phyloP scores from a whole-genome alignment of 2,329 filamentous ascomycete species.

The Blumeria hordei region DNA sequence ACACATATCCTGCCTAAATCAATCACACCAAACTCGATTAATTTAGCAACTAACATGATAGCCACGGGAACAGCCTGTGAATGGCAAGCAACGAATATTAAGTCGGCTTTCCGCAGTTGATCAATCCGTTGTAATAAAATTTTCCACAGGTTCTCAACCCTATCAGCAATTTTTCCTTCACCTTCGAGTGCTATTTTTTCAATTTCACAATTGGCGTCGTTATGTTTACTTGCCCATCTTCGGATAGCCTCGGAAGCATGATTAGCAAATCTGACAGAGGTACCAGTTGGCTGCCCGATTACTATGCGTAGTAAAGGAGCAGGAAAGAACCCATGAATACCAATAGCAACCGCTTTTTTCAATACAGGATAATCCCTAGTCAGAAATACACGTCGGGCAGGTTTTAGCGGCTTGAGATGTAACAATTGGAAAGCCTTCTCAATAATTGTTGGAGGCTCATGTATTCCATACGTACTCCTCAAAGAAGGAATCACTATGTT shows the following conservation, averaged over 20 bases:
- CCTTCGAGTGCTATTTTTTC: conserved; percentile 89
- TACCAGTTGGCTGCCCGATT: conserved; percentile 84
- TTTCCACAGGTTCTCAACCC: conserved; percentile 85
- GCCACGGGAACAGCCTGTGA: conserved; percentile 89
- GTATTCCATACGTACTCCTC: conserved; percentile 38
- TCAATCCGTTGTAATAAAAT: conserved; percentile 87
- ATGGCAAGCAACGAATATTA: conserved; percentile 80
- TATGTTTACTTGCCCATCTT: conserved; percentile 53
- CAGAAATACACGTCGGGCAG: conserved; percentile 47
- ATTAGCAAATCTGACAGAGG: conserved; percentile 78
- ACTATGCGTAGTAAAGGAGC: conserved; percentile 69
- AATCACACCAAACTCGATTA: conserved; percentile 75
- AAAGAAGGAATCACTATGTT: conserved; percentile 52
- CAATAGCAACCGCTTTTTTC: conserved; percentile 73
- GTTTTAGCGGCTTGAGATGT: conserved; percentile 27
- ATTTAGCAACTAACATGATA: conserved; percentile 74
- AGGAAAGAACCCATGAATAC: conserved; percentile 84
- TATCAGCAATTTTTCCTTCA: conserved; percentile 73
- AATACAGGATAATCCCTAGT: conserved; percentile 45
- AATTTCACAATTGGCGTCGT: conserved; percentile 54
- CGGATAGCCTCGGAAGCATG: conserved; percentile 65
- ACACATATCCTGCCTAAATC: conserved; percentile 56
- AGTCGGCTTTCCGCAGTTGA: conserved; percentile 64
- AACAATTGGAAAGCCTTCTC: conserved; percentile 37
- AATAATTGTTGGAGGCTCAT: conserved; percentile 44